Percentiles rank a stretch among this genome's conserved stretches.
These are phyloP conservation scores for Calonectria montana DNA, from an alignment of 2,329 filamentous ascomycete species.

Conservation along the genomic window DNA sequence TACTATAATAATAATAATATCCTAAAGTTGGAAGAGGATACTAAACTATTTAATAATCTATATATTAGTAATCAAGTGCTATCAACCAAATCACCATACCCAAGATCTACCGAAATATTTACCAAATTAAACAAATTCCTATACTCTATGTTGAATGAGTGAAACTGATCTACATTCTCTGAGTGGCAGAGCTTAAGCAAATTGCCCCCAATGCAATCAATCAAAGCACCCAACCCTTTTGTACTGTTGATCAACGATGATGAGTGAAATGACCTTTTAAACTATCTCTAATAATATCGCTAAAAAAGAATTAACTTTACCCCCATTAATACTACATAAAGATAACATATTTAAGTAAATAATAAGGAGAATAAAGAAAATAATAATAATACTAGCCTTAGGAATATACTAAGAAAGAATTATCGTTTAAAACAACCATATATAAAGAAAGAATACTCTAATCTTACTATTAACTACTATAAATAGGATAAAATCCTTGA, in stretches of 20 bases:
- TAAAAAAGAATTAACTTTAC: neutral
- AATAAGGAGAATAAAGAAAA: too few relatives aligned
- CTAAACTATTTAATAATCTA: neutral
- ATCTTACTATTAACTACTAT: neutral
- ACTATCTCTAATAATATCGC: neutral
- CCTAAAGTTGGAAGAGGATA: neutral
- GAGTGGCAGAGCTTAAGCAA: neutral
- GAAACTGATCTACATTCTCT: neutral
- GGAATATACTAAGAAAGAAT: too few relatives aligned
- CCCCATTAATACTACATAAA: neutral
- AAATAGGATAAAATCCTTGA: neutral
- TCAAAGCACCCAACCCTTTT: neutral
- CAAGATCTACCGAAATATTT: neutral
- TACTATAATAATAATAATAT: too few relatives aligned
- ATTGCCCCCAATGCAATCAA: neutral
- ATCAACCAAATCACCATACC: neutral
- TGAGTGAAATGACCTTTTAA: neutral
- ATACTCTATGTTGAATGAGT: neutral
- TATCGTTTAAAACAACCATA: neutral
- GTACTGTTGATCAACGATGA: neutral
- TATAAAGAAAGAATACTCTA: neutral
- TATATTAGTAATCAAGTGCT: neutral
- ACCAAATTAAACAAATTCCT: neutral
- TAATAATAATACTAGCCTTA: too few relatives aligned
- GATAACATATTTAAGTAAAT: neutral